Conservation (phyloP, 2,329 filamentous ascomycete genomes). For the Cadophora gregata region DNA sequence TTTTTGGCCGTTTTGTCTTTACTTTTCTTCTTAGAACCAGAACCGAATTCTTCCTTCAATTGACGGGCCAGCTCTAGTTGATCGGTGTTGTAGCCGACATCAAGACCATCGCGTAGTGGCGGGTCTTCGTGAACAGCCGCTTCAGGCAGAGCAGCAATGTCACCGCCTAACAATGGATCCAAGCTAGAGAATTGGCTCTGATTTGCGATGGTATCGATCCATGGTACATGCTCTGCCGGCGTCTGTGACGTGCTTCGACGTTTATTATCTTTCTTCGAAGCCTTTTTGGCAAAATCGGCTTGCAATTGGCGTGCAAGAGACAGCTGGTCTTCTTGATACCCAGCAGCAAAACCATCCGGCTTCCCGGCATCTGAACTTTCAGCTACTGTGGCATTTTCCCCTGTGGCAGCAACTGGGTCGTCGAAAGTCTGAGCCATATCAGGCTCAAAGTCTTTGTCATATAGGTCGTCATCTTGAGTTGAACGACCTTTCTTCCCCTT, state of each 20-base stretch:
- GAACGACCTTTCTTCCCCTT: conserved; percentile 38
- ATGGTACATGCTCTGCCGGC: conserved; percentile 30
- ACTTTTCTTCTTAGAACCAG: conserved; percentile 46
- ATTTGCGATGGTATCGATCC: conserved; percentile 32
- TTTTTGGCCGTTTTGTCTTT: conserved; percentile 50
- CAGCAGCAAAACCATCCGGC: conserved; percentile 33
- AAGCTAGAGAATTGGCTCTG: conserved; percentile 19
- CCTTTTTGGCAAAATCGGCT: conserved; percentile 36
- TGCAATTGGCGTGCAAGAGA: conserved; percentile 40
- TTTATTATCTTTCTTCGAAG: conserved; percentile 48
- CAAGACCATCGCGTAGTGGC: conserved; percentile 28
- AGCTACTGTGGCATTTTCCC: conserved; percentile 3
- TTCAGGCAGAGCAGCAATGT: conserved; percentile 21
- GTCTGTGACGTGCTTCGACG: conserved; percentile 37
- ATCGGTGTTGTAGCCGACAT: conserved; percentile 37
- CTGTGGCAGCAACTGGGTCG: conserved; percentile 6
- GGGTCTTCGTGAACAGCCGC: conserved; percentile 13
- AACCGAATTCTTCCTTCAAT: conserved; percentile 40
- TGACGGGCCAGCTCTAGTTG: conserved; percentile 41
- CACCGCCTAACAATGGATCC: conserved; percentile 19
- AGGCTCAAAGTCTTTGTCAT: conserved; percentile 11
- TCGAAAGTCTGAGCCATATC: neutral
- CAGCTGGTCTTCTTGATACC: conserved; percentile 40
- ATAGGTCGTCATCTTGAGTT: conserved; percentile 28
- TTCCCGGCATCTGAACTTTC: conserved; percentile 19